These are phyloP conservation scores for Nigrospora oryzae DNA, from an alignment of 2,329 filamentous ascomycete species.

Conservation along the genomic window DNA sequence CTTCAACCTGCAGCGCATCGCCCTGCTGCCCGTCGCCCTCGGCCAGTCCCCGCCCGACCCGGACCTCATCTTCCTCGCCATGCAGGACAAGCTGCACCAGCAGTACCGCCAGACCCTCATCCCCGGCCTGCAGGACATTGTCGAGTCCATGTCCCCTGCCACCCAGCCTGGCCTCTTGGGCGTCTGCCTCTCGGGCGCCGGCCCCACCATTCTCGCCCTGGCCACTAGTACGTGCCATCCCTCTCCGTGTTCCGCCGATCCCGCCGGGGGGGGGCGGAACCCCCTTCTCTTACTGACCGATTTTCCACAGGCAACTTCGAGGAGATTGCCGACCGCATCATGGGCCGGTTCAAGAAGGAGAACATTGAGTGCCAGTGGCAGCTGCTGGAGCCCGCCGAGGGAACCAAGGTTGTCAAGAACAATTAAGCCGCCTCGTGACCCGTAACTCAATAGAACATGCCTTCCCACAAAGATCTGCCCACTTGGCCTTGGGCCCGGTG, in stretches of 20 bases:
- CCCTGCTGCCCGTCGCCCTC: conserved; percentile 80
- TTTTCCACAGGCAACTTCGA: conserved; percentile 56
- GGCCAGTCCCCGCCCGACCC: conserved; percentile 86
- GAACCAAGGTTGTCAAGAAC: conserved; percentile 28
- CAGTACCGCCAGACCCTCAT: conserved; percentile 89
- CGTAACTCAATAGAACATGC: no score
- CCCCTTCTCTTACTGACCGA: no score
- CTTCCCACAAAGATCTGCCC: no score
- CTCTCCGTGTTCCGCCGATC: no score
- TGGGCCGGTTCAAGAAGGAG: conserved; percentile 63
- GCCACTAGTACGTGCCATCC: conserved; percentile 51
- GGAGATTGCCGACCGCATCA: conserved; percentile 72
- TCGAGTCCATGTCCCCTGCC: conserved; percentile 81
- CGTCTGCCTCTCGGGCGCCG: conserved; percentile 90
- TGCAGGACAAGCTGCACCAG: conserved; percentile 98
- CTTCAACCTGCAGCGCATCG: conserved; percentile 93
- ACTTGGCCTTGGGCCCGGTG: no score
- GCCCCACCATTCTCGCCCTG: conserved; percentile 87
- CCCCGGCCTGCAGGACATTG: conserved; percentile 82
- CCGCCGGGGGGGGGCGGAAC: no score
- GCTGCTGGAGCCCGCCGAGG: conserved; percentile 79
- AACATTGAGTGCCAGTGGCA: conserved; percentile 78
- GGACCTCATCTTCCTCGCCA: conserved; percentile 90
- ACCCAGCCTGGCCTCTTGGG: conserved; percentile 83
- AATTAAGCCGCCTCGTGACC: not conserved